Evolutionary conservation across 2,329 filamentous ascomycete genomes (phyloP).

Genomic region (Colletotrichum tabaci): DNA sequence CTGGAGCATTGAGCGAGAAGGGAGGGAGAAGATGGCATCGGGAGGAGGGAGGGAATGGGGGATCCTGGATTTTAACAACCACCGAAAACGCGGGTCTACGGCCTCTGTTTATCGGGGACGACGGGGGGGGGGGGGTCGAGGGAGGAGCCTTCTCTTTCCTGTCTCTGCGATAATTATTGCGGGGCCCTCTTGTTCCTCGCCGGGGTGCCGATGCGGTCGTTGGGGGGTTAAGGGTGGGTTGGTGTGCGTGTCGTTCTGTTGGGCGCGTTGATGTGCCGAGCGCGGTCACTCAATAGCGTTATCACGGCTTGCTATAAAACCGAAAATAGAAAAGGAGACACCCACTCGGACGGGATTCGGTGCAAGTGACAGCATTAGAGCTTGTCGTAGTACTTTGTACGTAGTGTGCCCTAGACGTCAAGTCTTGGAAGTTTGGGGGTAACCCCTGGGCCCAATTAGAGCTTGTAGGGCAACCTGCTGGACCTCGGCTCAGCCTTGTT

Average conservation of each 20-base stretch:
- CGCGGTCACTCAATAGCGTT: not conserved
- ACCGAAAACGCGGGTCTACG: not conserved
- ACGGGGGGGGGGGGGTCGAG: not conserved
- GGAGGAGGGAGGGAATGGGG: not conserved
- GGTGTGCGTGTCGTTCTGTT: slow-evolving; percentile 7
- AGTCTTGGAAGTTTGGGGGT: not conserved
- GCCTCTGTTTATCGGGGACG: not conserved
- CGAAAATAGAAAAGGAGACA: not conserved
- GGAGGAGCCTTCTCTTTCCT: not conserved
- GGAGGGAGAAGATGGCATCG: slow-evolving; percentile 31
- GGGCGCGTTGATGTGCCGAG: not conserved
- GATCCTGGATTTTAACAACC: not conserved
- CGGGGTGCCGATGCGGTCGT: not conserved
- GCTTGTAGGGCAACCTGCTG: not conserved
- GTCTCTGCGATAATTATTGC: not conserved
- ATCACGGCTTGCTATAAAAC: not conserved
- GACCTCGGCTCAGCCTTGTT: slow-evolving; percentile 37
- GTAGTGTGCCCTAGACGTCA: not conserved
- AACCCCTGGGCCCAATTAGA: slow-evolving; percentile 7
- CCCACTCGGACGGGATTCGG: slow-evolving; percentile 21
- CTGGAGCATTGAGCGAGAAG: slow-evolving; percentile 60
- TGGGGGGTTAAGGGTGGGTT: slow-evolving; percentile 1
- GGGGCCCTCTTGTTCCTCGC: not conserved
- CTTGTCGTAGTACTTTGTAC: not conserved
- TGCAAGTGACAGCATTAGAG: not conserved